phyloP scores from a whole-genome alignment of 441 rosid species.

The Pelargonium myrrhifolium region DNA sequence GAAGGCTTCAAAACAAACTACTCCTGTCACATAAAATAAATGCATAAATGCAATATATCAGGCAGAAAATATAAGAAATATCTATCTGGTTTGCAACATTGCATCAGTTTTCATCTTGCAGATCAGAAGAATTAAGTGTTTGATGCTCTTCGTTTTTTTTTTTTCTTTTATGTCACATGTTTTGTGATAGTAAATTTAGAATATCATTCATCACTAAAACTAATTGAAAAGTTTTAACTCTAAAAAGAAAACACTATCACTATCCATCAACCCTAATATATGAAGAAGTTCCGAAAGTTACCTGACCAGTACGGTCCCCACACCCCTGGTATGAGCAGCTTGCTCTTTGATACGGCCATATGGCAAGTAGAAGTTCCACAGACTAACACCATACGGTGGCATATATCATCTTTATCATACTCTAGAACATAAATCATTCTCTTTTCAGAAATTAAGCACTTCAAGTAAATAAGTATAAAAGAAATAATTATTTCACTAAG shows the following conservation, averaged over 20 bases:
- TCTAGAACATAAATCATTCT: constrained; percentile 28
- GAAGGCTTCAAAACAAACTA: too few relatives aligned
- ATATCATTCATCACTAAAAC: not conserved
- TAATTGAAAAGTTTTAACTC: not conserved
- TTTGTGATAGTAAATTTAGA: not conserved
- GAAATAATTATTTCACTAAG: constrained; percentile 6
- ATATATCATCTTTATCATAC: constrained; percentile 54
- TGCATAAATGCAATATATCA: too few relatives aligned
- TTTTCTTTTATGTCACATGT: not conserved
- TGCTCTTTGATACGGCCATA: constrained; percentile 79
- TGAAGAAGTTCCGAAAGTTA: constrained; percentile 20
- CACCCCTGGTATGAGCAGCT: constrained; percentile 89
- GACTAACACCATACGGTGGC: constrained; percentile 74
- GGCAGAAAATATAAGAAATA: too few relatives aligned
- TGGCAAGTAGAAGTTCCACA: constrained; percentile 98
- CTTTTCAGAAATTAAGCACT: not conserved
- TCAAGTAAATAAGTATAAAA: not conserved
- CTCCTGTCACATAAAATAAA: too few relatives aligned
- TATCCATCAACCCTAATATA: not conserved
- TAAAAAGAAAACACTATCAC: not conserved
- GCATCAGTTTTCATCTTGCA: not conserved
- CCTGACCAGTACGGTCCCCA: constrained; percentile 99
- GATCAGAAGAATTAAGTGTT: not conserved
- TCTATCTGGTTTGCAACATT: too few relatives aligned
- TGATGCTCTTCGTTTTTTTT: not conserved